Base-by-base conservation (phyloP, 495 filamentous ascomycete species). In the Penicilliopsis zonata region DNA sequence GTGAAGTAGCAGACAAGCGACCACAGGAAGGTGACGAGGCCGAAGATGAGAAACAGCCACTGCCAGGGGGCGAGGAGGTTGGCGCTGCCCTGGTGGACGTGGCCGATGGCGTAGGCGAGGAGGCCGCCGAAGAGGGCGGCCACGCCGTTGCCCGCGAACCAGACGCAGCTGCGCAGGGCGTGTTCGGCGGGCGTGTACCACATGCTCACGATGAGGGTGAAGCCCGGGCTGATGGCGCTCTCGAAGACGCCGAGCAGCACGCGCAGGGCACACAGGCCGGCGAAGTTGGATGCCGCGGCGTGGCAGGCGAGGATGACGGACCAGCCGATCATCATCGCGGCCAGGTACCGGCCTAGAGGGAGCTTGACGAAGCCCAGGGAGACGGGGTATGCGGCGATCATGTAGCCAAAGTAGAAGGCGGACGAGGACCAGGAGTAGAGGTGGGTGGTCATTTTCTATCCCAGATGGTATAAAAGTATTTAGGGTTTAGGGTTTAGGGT, bases 71-170 rank as follows among this genome's bases (percentile, higher is more conserved):
- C 33, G 9, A 75, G 43, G 4, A 49, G 38, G 7, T 59, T 46
- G 12, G 21, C 21, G 21, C 10, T 10, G 21, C 10, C 21, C 21
- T 6, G 10, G 21, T 6, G 6, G 9, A 43, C 37, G 43, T 82
- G 81, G 19, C 80, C 82, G 35, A 90, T 86, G 3, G 70, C 82
- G 2, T 67, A 72, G 2, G 81, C 82, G 3, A 86, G 51, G 6
- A 86, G 63, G 5, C 80, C 79, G 3, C 80, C 81, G 42, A 86
- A 85, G 9, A 72, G 44, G 28, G 70, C 59, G 19, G 52, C 67
- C 17, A 59, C 72, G 1, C 65, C 70, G 10, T 74, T 37, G 10
- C 18, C 4, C 18, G 15, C 13, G 28, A 2, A 31, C 17, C 30
- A 28, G 2, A 0, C 30, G 13, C 6, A 59, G 27, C 65, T 63